Conservation (phyloP, 257 asterid genomes). For the Mitragyna speciosa region DNA sequence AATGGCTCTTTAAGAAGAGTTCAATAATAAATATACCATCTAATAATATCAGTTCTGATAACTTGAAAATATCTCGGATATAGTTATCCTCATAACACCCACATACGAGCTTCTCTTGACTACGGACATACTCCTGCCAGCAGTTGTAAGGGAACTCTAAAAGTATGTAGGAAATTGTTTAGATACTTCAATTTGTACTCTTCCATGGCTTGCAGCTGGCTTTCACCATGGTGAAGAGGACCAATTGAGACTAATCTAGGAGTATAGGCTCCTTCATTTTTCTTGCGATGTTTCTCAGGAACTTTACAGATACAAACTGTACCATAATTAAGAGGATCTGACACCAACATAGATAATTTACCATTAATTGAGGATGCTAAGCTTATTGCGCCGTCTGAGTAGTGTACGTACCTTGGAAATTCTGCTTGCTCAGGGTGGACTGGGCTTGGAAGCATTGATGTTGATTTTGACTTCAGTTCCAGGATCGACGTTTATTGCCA, state of each 20-base stretch:
- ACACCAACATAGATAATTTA: neutral
- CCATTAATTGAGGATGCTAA: neutral
- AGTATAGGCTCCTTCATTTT: constrained; percentile 26
- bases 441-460: neutral
- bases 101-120: constrained; percentile 13
- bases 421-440: neutral
- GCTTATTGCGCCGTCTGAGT: neutral
- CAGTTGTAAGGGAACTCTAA: constrained; percentile 9
- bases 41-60: constrained; percentile 22
- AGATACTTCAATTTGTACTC: constrained; percentile 30
- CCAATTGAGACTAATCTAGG: constrained; percentile 35
- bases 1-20: constrained; percentile 25
- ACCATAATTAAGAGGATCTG: constrained; percentile 1
- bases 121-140: constrained; percentile 18
- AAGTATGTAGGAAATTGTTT: constrained; percentile 27
- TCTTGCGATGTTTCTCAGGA: constrained; percentile 25
- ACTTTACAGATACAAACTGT: constrained; percentile 29
- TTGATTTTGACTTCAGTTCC: neutral
- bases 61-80: neutral
- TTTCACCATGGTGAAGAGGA: constrained; percentile 25
- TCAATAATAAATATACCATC: constrained; percentile 34
- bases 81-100: constrained; percentile 25
- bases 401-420: neutral
- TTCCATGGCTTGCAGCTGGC: constrained; percentile 31
- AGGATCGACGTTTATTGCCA: neutral